A percentile compares a stretch with the other conserved stretches of the same genome.
These are phyloP conservation scores for Sugiyamaella neomexicana DNA, from an alignment of 1,139 yeast species.

Conservation along the genomic window DNA sequence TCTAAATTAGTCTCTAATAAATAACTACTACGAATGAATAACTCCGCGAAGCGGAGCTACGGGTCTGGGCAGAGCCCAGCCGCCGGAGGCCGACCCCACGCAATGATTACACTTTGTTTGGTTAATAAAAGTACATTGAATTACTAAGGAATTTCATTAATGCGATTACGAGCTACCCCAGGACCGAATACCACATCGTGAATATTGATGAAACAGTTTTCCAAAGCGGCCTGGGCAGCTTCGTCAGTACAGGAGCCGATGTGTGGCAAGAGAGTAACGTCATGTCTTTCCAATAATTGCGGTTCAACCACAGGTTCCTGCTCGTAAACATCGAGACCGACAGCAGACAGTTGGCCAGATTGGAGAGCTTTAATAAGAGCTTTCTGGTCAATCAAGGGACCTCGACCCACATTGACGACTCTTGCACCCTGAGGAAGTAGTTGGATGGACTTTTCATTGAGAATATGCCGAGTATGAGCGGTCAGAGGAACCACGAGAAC, in stretches of 20 bases:
- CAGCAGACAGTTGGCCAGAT: slow-evolving; percentile 64
- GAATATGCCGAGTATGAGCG: slow-evolving; percentile 55
- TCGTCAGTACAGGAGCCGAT: slow-evolving; percentile 69
- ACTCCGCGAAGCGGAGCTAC: too few relatives aligned
- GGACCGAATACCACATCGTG: slow-evolving; percentile 19
- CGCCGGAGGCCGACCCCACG: too few relatives aligned
- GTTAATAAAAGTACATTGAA: too few relatives aligned
- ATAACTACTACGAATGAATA: background rate
- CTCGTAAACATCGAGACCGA: slow-evolving; percentile 80
- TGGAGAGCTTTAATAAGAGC: slow-evolving; percentile 69
- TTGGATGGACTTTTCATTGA: slow-evolving; percentile 51
- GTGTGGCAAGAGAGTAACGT: slow-evolving; percentile 74
- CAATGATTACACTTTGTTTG: too few relatives aligned
- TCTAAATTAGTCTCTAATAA: too few relatives aligned
- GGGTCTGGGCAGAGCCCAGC: too few relatives aligned
- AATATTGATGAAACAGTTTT: slow-evolving; percentile 23
- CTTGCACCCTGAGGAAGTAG: slow-evolving; percentile 55
- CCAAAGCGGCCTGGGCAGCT: slow-evolving; percentile 28
- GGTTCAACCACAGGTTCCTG: slow-evolving; percentile 62
- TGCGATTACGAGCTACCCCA: slow-evolving; percentile 14
- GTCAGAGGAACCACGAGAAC: slow-evolving; percentile 71
- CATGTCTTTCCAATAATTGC: slow-evolving; percentile 57
- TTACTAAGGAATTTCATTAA: slow-evolving; percentile 1
- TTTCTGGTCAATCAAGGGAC: slow-evolving; percentile 68
- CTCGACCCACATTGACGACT: slow-evolving; percentile 79